phyloP scores from a whole-genome alignment of 2,329 filamentous ascomycete genomes.

The Exophiala spinifera region DNA sequence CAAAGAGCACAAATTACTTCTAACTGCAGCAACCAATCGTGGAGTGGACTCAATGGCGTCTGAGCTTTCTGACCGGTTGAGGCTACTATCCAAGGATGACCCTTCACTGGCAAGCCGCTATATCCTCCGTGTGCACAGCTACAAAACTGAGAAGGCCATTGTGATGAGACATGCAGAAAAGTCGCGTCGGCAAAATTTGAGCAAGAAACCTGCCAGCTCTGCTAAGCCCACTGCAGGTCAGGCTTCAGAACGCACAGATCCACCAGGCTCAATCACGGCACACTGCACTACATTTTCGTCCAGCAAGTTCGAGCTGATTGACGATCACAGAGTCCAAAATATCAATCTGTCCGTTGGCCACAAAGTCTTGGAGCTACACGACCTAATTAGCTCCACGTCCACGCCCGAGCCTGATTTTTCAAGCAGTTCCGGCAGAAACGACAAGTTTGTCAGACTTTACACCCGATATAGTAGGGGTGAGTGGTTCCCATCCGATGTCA shows the following conservation, averaged over 20 bases:
- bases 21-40: slow-evolving; percentile 8
- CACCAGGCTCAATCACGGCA: neutral
- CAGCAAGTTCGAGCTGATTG: neutral
- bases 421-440: neutral
- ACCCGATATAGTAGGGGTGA: neutral
- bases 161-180: neutral
- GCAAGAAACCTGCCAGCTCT: neutral
- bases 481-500: neutral
- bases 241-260: neutral
- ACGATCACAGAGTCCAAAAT: slow-evolving; percentile 2
- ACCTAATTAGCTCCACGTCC: neutral
- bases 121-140: slow-evolving; percentile 11
- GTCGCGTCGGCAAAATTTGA: neutral
- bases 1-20: slow-evolving; percentile 1
- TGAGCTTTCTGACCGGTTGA: neutral
- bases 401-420: neutral
- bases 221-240: no score
- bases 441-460: neutral
- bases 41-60: slow-evolving; percentile 10
- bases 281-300: neutral
- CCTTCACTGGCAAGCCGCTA: neutral
- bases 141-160: slow-evolving; percentile 11
- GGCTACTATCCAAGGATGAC: neutral
- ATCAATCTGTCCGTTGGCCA: slow-evolving; percentile 13
- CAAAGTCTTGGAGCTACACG: neutral